Evolutionary conservation across 306 rosid species (phyloP).

Genomic region (Vigna mungo): DNA sequence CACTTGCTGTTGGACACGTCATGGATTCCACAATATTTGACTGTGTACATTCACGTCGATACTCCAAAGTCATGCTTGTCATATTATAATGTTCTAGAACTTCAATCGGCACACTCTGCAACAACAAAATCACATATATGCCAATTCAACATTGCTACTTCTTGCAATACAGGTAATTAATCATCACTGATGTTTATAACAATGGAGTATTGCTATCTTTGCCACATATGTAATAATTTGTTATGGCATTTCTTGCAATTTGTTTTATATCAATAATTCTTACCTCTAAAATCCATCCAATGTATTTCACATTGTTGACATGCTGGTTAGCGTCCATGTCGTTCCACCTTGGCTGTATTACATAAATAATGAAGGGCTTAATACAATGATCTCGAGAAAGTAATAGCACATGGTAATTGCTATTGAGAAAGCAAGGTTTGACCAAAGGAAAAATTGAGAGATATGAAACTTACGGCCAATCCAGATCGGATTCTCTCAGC

Average conservation of each 20-base stretch:
- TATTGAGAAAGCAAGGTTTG: background rate
- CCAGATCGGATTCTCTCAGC: constrained; percentile 76
- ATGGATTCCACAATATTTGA: constrained; percentile 76
- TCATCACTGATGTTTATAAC: background rate
- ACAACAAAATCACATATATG: background rate
- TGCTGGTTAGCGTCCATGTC: constrained; percentile 99
- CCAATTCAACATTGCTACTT: background rate
- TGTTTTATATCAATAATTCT: background rate
- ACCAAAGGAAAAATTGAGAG: background rate
- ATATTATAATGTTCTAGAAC: constrained; percentile 67
- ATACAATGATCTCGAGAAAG: background rate
- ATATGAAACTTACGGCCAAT: constrained; percentile 67
- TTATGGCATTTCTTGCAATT: background rate
- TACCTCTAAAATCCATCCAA: constrained; percentile 98
- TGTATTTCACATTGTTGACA: constrained; percentile 93
- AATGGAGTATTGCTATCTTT: background rate
- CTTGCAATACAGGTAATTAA: background rate
- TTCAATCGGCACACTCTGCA: constrained; percentile 81
- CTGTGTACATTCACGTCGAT: constrained; percentile 81
- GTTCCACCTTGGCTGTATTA: constrained; percentile 88
- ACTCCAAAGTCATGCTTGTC: constrained; percentile 86
- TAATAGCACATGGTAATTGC: background rate
- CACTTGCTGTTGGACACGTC: constrained; percentile 63
- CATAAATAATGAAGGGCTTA: background rate
- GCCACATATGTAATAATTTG: background rate